Evolutionary conservation across 2,329 filamentous ascomycete species (phyloP), one percentile per base, ranked within the genome.

Genomic region (Fusarium citri): DNA sequence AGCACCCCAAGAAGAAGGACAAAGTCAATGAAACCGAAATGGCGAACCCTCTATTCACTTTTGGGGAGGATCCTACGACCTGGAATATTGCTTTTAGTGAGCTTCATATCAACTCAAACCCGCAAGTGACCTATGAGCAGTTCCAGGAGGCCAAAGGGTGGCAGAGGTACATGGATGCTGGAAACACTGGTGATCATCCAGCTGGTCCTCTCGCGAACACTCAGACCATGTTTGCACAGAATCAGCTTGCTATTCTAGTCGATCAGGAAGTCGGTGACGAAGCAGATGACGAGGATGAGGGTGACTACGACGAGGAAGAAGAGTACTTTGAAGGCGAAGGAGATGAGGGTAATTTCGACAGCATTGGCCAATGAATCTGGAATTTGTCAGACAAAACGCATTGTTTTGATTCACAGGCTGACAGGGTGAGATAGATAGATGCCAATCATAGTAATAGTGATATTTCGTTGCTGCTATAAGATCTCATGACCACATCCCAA

Each of bases 61-160:
- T 23, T 7, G 43, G 41, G 31, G 51, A 61, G n/a, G 55, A 71
- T 23, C n/a, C 37, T 5, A 14, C 43, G 6, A 56, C 53, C 26
- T 71, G 68, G 68, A 42, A 48, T n/a, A 50, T 46, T 18, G 41
- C 59, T 15, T 57, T 46, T 37, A 48, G 31, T 42, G 60, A 61
- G 8, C 31, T 66, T 7, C 41, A 61, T 46, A 43, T 59, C 25
- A 59, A 49, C 22, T 42, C 51, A 15, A 47, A 31, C 26, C 48
- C 60, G 6, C 57, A 66, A 40, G 55, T 71, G 16, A 34, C 34
- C 15, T 20, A 23, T 9, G 54, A n/a, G 4, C 54, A 69, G 11
- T 34, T 30, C 23, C 26, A 37, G 6, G 20, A 40, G 15, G 53
- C 50, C 47, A 47, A 31, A 14, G 18, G 18, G 15, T 71, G 57